Conservation (phyloP, 1,139 yeast species). For the Lipomyces yarrowii region DNA sequence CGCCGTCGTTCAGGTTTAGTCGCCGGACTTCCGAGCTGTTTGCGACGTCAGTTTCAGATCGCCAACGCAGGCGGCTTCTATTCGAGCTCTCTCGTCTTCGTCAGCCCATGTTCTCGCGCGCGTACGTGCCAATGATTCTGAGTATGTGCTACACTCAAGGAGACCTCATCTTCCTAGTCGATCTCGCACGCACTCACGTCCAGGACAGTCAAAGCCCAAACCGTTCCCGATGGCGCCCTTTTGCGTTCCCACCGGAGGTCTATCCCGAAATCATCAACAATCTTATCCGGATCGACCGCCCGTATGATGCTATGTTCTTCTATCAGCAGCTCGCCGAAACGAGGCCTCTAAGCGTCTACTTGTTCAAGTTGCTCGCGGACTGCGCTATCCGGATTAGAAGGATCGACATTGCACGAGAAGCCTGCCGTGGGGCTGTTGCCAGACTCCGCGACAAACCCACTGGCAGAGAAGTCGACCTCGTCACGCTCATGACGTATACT, state of each 20-base stretch:
- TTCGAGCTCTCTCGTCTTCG: conserved; percentile 19
- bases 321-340: background rate
- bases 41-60: background rate
- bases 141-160: background rate
- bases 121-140: background rate
- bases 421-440: background rate
- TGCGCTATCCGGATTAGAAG: background rate
- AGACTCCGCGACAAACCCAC: background rate
- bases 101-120: conserved; percentile 4
- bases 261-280: background rate
- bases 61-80: conserved; percentile 12
- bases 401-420: background rate
- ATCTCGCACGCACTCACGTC: background rate
- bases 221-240: background rate
- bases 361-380: background rate
- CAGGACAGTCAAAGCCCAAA: background rate
- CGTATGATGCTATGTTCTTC: background rate
- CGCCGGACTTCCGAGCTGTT: background rate
- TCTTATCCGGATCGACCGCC: background rate
- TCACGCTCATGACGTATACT: background rate
- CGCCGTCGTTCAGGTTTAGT: conserved; percentile 5
- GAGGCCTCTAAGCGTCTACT: background rate
- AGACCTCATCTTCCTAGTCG: background rate
- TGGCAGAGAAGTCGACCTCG: background rate
- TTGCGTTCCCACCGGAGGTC: background rate